These are phyloP conservation scores for Circinella minor DNA, from an alignment of 371 early-diverging fungal species.

Conservation along the genomic window DNA sequence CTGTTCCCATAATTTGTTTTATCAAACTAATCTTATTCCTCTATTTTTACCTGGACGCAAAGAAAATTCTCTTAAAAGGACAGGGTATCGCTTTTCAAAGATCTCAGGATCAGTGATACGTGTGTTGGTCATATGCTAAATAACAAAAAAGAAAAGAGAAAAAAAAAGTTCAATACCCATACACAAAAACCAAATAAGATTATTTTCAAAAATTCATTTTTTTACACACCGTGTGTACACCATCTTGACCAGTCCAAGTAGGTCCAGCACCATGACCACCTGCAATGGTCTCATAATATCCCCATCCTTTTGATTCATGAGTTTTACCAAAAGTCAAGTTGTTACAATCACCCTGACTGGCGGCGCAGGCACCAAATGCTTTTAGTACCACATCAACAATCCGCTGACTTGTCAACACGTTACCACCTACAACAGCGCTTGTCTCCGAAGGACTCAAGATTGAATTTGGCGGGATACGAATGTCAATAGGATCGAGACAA, in stretches of 20 bases:
- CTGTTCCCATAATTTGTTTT: too few relatives aligned
- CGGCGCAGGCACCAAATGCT: slow-evolving; percentile 91
- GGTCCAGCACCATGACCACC: slow-evolving; percentile 89
- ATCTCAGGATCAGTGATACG: slow-evolving; percentile 97
- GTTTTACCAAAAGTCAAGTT: slow-evolving; percentile 94
- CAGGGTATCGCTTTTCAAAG: slow-evolving; percentile 93
- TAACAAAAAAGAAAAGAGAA: slow-evolving; percentile 4
- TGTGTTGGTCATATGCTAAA: slow-evolving; percentile 96
- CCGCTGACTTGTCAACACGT: slow-evolving; percentile 94
- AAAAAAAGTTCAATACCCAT: too few relatives aligned
- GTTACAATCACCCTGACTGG: slow-evolving; percentile 95
- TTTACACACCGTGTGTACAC: slow-evolving; percentile 60
- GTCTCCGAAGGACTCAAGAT: slow-evolving; percentile 80
- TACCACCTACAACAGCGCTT: slow-evolving; percentile 97
- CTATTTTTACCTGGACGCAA: slow-evolving; percentile 58
- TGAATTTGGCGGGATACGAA: slow-evolving; percentile 79
- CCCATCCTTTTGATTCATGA: slow-evolving; percentile 74
- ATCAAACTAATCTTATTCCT: background rate
- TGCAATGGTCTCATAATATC: slow-evolving; percentile 96
- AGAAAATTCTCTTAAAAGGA: slow-evolving; percentile 85
- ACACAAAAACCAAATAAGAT: background rate
- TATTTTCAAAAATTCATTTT: background rate
- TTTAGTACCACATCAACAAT: slow-evolving; percentile 91
- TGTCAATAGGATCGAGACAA: slow-evolving; percentile 83
- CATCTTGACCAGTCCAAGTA: slow-evolving; percentile 86